Evolutionary conservation across 1,284 basidiomycete genomes (phyloP), one percentile per base, ranked within the genome.

Genomic region (Fomitopsis schrenkii): DNA sequence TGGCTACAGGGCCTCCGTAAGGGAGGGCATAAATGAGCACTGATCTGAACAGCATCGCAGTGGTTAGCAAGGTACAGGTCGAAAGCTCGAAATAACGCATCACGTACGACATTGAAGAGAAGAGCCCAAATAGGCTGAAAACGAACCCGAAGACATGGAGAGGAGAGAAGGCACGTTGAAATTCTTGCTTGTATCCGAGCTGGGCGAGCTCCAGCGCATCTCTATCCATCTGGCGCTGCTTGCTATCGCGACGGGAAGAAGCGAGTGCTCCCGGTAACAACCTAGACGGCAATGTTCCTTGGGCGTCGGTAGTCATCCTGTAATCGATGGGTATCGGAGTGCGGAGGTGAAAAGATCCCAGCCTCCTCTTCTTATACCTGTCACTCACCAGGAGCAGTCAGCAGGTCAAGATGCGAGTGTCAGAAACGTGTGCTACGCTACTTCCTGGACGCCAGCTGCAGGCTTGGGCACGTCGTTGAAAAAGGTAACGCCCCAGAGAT

Each of bases 1-100:
- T 92, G 7, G 87, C 83, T 1, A 85, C 81, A 0, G 88, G 85
- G 1, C 91, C 92, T 5, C 93, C 93, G 73, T 93, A 88, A 0
- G 88, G 87, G 30, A 93, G 75, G 0, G 90, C 83, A 74, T 90
- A 92, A 62, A 87, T 76, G 5, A 93, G 75, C 8, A 91, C 88
- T 4, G 89, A 87, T 2, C 83, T 83, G 64, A 50, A 61, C 41
- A 48, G 36, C 26, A 22, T 22, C 22, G 22, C 22, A 22, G 22
- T 10, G 2, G 26, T 42, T 8, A 56, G 2, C n/a, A 17, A 17
- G 9, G 26, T 10, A 46, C 17, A n/a, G n/a, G 22, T 10, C 8
- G 7, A 6, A 36, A 30, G 22, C 28, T n/a, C 33, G 14, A 30
- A n/a, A 19, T 10, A 4, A 69, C 22, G 22, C 22, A 22, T 22